phyloP scores from a whole-genome alignment of 257 asterid genomes.

The Penstemon barbatus region DNA sequence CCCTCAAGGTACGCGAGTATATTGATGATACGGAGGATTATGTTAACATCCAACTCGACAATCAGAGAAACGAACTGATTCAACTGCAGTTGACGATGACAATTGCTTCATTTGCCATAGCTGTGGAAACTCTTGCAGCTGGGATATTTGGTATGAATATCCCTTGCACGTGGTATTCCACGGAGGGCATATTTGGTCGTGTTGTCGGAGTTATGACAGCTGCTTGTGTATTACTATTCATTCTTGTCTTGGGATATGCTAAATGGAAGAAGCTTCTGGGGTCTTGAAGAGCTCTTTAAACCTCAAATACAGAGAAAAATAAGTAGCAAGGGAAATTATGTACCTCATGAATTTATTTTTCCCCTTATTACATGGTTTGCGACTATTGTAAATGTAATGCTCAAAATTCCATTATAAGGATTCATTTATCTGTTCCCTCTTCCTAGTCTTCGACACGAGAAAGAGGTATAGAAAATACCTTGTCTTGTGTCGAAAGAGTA shows the following conservation, averaged over 20 bases:
- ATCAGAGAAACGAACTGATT: conserved; percentile 84
- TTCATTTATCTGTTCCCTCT: background rate
- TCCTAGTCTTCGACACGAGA: too few relatives aligned
- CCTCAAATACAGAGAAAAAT: conserved; percentile 8
- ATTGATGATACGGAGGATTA: conserved; percentile 93
- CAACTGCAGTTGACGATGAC: conserved; percentile 84
- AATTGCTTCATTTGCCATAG: conserved; percentile 72
- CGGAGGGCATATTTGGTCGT: conserved; percentile 38
- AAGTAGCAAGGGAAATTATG: background rate
- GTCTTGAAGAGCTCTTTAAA: conserved; percentile 36
- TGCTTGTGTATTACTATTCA: conserved; percentile 46
- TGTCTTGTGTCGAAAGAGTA: too few relatives aligned
- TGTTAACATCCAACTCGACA: conserved; percentile 90
- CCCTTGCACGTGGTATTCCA: conserved; percentile 45
- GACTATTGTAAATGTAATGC: background rate
- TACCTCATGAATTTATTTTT: conserved; percentile 12
- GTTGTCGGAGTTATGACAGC: conserved; percentile 47
- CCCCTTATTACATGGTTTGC: conserved; percentile 5
- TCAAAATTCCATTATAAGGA: background rate
- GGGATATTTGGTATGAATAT: conserved; percentile 87
- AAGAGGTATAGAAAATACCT: too few relatives aligned
- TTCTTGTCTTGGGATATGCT: conserved; percentile 70
- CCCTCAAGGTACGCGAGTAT: conserved; percentile 78
- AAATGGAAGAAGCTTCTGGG: conserved; percentile 93
- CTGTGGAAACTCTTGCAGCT: conserved; percentile 60